Conservation (phyloP, 2,329 filamentous ascomycete species). For the Arthrobotrys musiformis region DNA sequence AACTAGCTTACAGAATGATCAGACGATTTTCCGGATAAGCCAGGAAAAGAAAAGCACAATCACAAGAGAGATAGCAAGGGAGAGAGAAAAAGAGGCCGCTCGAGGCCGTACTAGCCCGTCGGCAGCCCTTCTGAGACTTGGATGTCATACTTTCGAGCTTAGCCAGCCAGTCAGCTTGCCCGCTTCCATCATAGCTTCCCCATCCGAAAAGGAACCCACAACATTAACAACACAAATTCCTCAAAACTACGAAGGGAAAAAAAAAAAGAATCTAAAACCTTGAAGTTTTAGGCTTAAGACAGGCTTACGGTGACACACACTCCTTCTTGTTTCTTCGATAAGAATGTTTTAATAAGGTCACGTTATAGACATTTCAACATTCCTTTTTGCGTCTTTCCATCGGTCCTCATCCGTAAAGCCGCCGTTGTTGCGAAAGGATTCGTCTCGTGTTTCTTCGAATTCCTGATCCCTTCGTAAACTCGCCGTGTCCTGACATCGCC, state of each 20-base stretch:
- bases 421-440: slow-evolving; percentile 8
- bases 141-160: neutral
- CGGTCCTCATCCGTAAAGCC: neutral
- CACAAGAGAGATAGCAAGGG: too few species aligned
- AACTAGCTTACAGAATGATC: slow-evolving; percentile 37
- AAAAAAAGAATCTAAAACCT: neutral
- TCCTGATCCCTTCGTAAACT: slow-evolving; percentile 30
- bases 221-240: slow-evolving; percentile 54
- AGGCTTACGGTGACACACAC: slow-evolving; percentile 5
- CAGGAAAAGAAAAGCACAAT: too few species aligned
- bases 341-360: slow-evolving; percentile 9
- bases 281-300: too few species aligned
- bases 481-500: slow-evolving; percentile 7
- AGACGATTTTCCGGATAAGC: slow-evolving; percentile 52
- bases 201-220: slow-evolving; percentile 45
- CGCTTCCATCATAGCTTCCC: neutral
- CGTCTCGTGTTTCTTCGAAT: slow-evolving; percentile 32
- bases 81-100: slow-evolving; percentile 13
- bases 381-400: slow-evolving; percentile 5
- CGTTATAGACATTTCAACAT: neutral
- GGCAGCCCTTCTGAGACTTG: neutral
- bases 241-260: neutral
- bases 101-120: slow-evolving; percentile 32
- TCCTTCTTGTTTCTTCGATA: slow-evolving; percentile 21
- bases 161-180: slow-evolving; percentile 14